Percentiles rank a stretch among this genome's conserved stretches.
Evolutionary conservation across 225 moss, liverwort and hornwort genomes (phyloP).

Genomic region (Neckera pumila): DNA sequence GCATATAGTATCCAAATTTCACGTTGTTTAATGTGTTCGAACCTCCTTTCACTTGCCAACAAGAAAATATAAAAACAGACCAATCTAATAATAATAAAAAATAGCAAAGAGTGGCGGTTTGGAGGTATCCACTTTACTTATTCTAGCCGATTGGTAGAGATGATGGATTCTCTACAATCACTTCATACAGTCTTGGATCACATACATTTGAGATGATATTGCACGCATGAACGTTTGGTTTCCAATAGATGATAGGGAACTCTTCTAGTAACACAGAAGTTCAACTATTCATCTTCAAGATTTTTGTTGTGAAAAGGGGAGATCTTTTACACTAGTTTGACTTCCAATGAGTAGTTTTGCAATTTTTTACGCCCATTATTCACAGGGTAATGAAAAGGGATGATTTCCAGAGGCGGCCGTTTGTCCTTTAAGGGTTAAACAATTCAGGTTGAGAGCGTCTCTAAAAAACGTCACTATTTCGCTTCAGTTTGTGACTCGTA

Average conservation of each 20-base stretch:
- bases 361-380: too few species aligned
- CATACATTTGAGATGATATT: background rate
- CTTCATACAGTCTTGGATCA: background rate
- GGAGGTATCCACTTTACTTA: background rate
- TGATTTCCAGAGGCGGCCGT: too few species aligned
- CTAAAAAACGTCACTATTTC: background rate
- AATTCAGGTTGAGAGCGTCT: background rate
- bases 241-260: too few species aligned
- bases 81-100: background rate
- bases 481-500: background rate
- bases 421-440: too few species aligned
- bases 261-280: too few species aligned
- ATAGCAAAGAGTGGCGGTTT: background rate
- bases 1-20: fast-evolving
- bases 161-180: background rate
- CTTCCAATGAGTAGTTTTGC: too few species aligned
- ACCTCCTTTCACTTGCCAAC: background rate
- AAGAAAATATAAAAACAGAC: background rate
- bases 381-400: too few species aligned
- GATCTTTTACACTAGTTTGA: too few species aligned
- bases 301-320: too few species aligned
- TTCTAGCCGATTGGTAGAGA: background rate
- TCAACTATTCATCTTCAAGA: too few species aligned
- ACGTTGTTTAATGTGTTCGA: background rate
- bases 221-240: too few species aligned